phyloP scores from a whole-genome alignment of 495 filamentous ascomycete genomes.

The Penicillium longicatenatum region DNA sequence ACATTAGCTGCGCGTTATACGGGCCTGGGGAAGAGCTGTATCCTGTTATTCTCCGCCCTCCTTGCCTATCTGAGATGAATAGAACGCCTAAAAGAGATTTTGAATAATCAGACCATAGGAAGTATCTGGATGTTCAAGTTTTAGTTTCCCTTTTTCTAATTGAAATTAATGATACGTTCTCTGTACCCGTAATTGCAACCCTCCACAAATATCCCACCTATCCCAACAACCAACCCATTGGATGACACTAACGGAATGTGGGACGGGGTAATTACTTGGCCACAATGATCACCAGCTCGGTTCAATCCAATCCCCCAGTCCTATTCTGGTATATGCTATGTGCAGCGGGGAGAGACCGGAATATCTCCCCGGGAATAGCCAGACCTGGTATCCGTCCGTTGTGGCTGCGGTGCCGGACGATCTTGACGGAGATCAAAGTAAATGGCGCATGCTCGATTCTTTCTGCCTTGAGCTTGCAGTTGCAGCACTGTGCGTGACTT shows the following conservation, averaged over 20 bases:
- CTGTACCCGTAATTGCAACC: no score
- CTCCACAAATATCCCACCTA: background rate
- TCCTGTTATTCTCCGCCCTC: no score
- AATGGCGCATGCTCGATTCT: background rate
- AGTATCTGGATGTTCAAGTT: no score
- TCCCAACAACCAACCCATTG: background rate
- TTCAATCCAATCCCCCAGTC: background rate
- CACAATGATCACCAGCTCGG: background rate
- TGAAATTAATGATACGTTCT: no score
- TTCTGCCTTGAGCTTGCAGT: no score
- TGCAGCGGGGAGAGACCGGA: background rate
- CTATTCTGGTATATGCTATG: background rate
- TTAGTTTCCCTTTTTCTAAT: no score
- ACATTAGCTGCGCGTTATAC: background rate
- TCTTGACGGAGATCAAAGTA: background rate
- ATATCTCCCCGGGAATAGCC: background rate
- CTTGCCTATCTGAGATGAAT: no score
- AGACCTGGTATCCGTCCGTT: background rate
- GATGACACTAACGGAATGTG: background rate
- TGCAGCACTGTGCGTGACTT: no score
- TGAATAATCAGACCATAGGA: no score
- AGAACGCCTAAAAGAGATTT: no score
- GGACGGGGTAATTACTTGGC: background rate
- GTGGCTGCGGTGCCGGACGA: background rate
- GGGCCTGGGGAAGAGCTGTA: background rate